Evolutionary conservation across 108 stramenopile species (phyloP), one percentile per base, ranked within the genome.

Genomic region (Hondaea fermentalgiana): DNA sequence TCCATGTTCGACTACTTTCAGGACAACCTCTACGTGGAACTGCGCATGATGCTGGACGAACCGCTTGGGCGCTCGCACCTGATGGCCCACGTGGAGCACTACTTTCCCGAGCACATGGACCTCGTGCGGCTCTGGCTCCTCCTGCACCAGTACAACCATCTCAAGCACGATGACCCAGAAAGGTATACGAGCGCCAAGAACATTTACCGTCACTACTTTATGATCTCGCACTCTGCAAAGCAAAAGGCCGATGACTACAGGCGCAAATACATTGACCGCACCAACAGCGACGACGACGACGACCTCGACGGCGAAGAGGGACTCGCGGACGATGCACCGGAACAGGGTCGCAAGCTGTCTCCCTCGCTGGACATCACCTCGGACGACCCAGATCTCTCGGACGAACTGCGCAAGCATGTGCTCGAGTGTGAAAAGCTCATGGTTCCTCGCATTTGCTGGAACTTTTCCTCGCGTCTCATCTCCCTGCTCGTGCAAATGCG

Each of bases 31-130:
- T 69, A 89, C 12, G 42, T 90, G 43, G 93, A 93, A 47, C 91
- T 93, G 88, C 89, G 92, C 42, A 92, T 91, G 19, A 43, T 93
- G n/a, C 88, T 93, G 72, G 93, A 92, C n/a, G 93, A 93, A 17
- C 92, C 93, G 23, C 60, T 90, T 14, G 92, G 92, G 8, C 93
- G 76, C 8, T 83, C 76, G 51, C 76, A 83, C 49, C 1, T 83
- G 8, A 53, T 83, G 76, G 76, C 76, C 16, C 76, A 83, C 51
- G 76, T 83, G 76, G 76, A 93, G 91, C 91, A 72, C 45, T 92
- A 87, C 64, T 25, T 93, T n/a, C 89, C 91, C 5, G 45, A 88
- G 43, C 90, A 90, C n/a, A 92, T 83, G 51, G 76, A 83, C 51
- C 93, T 42, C 88, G 93, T 91, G 23, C 87, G 88, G 57, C 53